These are phyloP conservation scores for Salvia hispanica DNA, from an alignment of 257 asterid genomes.

Conservation along the genomic window DNA sequence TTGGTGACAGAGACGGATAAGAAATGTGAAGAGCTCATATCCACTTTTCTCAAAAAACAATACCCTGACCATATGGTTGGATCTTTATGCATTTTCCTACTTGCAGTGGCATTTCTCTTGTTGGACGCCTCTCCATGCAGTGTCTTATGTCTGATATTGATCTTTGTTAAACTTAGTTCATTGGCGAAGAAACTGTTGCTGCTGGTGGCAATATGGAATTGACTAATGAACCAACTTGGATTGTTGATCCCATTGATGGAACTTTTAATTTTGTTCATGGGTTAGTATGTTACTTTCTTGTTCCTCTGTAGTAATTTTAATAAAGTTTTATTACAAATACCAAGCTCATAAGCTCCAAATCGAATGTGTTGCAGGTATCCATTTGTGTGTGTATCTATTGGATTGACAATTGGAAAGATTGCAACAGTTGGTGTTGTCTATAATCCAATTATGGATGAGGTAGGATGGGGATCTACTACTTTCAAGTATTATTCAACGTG, in stretches of 20 bases:
- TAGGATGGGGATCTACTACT: conserved; percentile 27
- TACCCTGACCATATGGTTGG: conserved; percentile 79
- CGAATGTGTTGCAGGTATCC: conserved; percentile 59
- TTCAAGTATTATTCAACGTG: neutral
- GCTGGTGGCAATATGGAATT: conserved; percentile 65
- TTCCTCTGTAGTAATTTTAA: conserved; percentile 1
- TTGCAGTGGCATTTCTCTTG: neutral
- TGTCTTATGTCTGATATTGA: conserved; percentile 11
- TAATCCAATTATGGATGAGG: conserved; percentile 88
- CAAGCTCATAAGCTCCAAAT: conserved; percentile 24
- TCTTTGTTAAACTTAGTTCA: conserved; percentile 53
- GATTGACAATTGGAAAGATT: conserved; percentile 67
- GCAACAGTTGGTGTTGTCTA: conserved; percentile 85
- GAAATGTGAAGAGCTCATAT: conserved; percentile 80
- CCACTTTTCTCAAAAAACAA: conserved; percentile 53
- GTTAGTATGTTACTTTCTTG: conserved; percentile 38
- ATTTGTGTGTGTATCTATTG: conserved; percentile 84
- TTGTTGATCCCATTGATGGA: conserved; percentile 96
- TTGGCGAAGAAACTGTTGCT: conserved; percentile 97
- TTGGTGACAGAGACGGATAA: conserved; percentile 96
- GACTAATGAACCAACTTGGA: conserved; percentile 95
- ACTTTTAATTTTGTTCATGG: conserved; percentile 96
- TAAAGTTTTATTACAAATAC: neutral
- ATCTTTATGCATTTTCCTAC: conserved; percentile 10
- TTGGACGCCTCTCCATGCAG: neutral